Evolutionary conservation across 441 rosid species (phyloP).

Genomic region (Croton laevigatus): DNA sequence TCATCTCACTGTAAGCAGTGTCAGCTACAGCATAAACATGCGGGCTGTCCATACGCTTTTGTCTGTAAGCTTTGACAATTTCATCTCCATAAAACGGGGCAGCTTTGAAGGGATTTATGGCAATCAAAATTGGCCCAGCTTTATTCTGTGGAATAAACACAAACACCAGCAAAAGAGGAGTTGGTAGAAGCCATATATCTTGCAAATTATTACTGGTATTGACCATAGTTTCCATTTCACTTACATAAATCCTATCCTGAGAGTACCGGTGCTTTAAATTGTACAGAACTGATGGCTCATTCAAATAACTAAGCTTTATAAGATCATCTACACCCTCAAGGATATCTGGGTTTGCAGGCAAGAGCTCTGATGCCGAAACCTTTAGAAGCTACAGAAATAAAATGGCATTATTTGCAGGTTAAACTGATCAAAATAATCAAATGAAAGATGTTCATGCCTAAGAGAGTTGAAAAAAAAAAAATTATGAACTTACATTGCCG

Average conservation of each 20-base stretch:
- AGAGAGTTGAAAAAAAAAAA: slow-evolving; percentile 1
- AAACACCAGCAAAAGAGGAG: slow-evolving; percentile 20
- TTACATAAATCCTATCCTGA: slow-evolving; percentile 82
- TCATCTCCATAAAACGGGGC: slow-evolving; percentile 64
- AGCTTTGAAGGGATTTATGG: slow-evolving; percentile 81
- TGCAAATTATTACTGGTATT: slow-evolving; percentile 7
- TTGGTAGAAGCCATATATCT: slow-evolving; percentile 17
- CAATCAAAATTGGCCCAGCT: slow-evolving; percentile 92
- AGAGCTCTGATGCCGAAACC: slow-evolving; percentile 68
- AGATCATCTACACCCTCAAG: slow-evolving; percentile 92
- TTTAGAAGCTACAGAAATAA: slow-evolving; percentile 54
- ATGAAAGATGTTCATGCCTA: slow-evolving; percentile 1
- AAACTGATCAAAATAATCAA: slow-evolving; percentile 22
- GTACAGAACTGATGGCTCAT: slow-evolving; percentile 92
- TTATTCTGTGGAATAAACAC: slow-evolving; percentile 56
- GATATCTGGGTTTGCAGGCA: slow-evolving; percentile 92
- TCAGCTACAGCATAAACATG: slow-evolving; percentile 87
- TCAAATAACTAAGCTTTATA: slow-evolving; percentile 90
- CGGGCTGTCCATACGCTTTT: slow-evolving; percentile 61
- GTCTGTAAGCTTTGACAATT: slow-evolving; percentile 52
- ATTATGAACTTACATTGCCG: slow-evolving; percentile 58
- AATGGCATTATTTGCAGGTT: slow-evolving; percentile 26
- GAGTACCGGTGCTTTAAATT: slow-evolving; percentile 72
- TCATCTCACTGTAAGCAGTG: slow-evolving; percentile 82
- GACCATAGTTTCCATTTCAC: slow-evolving; percentile 27